A percentile compares a stretch with the other conserved stretches of the same genome.
Evolutionary conservation across 345 rosid genomes (phyloP).

Genomic region (Orychophragmus violaceus): DNA sequence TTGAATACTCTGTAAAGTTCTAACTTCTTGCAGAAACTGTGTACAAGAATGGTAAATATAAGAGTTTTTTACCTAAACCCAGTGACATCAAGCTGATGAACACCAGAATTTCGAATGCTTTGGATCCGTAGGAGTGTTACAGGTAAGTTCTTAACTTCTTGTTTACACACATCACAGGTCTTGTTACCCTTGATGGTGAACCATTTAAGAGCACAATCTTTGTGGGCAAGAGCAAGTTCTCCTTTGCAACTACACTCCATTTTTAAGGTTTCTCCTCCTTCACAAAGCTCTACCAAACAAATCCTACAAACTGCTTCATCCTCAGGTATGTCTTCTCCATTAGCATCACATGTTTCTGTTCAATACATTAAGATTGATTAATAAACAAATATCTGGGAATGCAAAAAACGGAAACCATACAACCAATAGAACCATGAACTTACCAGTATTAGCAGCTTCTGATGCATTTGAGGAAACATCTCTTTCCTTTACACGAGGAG

Average conservation of each 20-base stretch:
- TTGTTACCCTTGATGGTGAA: slow-evolving; percentile 90
- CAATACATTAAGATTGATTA: background rate
- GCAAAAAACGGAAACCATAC: background rate
- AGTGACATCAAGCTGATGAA: slow-evolving; percentile 25
- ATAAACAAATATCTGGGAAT: background rate
- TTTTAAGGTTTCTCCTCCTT: slow-evolving; percentile 94
- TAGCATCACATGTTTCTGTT: slow-evolving; percentile 50
- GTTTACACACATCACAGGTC: slow-evolving; percentile 84
- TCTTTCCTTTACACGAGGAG: slow-evolving; percentile 67
- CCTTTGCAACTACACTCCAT: slow-evolving; percentile 99
- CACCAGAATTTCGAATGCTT: slow-evolving; percentile 39
- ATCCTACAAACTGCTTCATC: slow-evolving; percentile 96
- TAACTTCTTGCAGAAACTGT: background rate
- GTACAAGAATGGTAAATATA: background rate
- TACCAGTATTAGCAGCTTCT: slow-evolving; percentile 43
- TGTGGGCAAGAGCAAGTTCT: slow-evolving; percentile 89
- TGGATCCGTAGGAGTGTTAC: slow-evolving; percentile 77
- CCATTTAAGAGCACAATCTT: slow-evolving; percentile 94
- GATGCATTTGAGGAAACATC: slow-evolving; percentile 35
- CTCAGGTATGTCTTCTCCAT: slow-evolving; percentile 86
- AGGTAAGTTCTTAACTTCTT: slow-evolving; percentile 82
- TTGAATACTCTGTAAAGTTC: background rate
- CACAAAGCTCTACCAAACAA: slow-evolving; percentile 78
- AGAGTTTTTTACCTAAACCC: slow-evolving; percentile 20
- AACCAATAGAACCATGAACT: background rate